Conservation (phyloP, 768 basidiomycete genomes). For the Tricholoma bakamatsutake region DNA sequence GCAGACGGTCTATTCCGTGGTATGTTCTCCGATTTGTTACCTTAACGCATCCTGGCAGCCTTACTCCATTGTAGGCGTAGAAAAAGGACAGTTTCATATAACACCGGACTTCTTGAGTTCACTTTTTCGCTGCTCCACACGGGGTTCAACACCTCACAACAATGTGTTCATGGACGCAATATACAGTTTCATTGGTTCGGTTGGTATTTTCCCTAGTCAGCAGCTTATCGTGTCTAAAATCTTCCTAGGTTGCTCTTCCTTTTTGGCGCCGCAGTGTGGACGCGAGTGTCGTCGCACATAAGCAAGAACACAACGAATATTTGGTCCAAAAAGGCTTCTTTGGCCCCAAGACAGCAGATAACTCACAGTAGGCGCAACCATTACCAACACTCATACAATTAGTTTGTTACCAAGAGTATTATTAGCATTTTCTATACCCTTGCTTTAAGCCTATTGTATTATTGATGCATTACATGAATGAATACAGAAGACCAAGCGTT, state of each 20-base stretch:
- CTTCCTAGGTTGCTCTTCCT: slow-evolving; percentile 41
- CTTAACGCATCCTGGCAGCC: not conserved
- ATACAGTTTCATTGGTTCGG: slow-evolving; percentile 40
- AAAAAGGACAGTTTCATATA: slow-evolving; percentile 72
- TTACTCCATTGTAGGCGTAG: slow-evolving; percentile 45
- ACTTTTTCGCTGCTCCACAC: slow-evolving; percentile 63
- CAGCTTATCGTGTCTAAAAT: not conserved
- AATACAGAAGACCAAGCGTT: slow-evolving; percentile 6
- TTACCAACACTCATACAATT: not conserved
- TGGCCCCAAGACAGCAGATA: slow-evolving; percentile 9
- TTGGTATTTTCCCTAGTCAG: slow-evolving; percentile 22
- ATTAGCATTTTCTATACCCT: not conserved
- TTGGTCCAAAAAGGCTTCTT: slow-evolving; percentile 41
- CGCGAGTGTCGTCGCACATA: slow-evolving; percentile 38
- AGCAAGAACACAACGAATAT: slow-evolving; percentile 41
- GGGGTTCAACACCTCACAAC: slow-evolving; percentile 59
- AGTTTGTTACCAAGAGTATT: not conserved
- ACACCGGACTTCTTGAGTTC: slow-evolving; percentile 64
- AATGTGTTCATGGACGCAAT: slow-evolving; percentile 52
- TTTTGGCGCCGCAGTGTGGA: slow-evolving; percentile 51
- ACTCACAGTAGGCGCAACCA: not conserved
- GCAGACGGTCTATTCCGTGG: slow-evolving; percentile 57
- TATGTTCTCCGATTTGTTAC: slow-evolving; percentile 13
- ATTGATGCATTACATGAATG: not conserved
- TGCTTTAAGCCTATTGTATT: too few relatives aligned